Conservation (phyloP, 2,329 filamentous ascomycete species). For the Exophiala viscosa region DNA sequence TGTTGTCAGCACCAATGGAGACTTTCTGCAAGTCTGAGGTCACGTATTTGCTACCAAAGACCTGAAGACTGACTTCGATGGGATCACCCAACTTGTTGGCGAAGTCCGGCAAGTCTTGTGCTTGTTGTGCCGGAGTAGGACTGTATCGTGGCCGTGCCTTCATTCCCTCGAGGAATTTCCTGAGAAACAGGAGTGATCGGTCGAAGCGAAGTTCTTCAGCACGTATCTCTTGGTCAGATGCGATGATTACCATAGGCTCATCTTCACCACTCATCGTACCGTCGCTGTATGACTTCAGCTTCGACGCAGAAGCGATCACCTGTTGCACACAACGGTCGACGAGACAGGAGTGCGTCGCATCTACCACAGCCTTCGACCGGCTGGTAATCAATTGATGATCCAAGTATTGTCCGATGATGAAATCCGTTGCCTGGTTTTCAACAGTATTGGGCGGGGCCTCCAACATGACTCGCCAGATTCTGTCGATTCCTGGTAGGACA, state of each 20-base stretch:
- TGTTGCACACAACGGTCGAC: constrained; percentile 71
- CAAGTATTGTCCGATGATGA: constrained; percentile 72
- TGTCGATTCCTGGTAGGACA: constrained; percentile 55
- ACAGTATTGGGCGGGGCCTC: constrained; percentile 63
- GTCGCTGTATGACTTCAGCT: constrained; percentile 50
- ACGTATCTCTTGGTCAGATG: constrained; percentile 46
- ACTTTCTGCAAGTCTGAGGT: constrained; percentile 18
- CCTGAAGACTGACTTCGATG: constrained; percentile 36
- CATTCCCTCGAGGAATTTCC: constrained; percentile 60
- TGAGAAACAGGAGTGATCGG: constrained; percentile 65
- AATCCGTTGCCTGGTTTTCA: constrained; percentile 63
- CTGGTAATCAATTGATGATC: constrained; percentile 44
- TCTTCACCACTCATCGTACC: constrained; percentile 45
- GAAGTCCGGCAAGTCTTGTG: constrained; percentile 52
- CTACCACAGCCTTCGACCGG: constrained; percentile 45
- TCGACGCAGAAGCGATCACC: constrained; percentile 60
- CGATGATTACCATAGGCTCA: constrained; percentile 53
- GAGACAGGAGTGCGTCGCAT: constrained; percentile 63
- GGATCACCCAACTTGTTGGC: constrained; percentile 40
- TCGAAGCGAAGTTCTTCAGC: constrained; percentile 62
- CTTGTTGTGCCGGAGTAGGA: constrained; percentile 44
- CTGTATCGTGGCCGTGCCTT: constrained; percentile 55
- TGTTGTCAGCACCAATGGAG: constrained; percentile 67
- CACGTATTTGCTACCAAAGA: constrained; percentile 22
- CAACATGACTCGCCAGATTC: constrained; percentile 80